These are phyloP conservation scores for Serendipita sp. DNA, from an alignment of 1,284 basidiomycete species.

Conservation along the genomic window DNA sequence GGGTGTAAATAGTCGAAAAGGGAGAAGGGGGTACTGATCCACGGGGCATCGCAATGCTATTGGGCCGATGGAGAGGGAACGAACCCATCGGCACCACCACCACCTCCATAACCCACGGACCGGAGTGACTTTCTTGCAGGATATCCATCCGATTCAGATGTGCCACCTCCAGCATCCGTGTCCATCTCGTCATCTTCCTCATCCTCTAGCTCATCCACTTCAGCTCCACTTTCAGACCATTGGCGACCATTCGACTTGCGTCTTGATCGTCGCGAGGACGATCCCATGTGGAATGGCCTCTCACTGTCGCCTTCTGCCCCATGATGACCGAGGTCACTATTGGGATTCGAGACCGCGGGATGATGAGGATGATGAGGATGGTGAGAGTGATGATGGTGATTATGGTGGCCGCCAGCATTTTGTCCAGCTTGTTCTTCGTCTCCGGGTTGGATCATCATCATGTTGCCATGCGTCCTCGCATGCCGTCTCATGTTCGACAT, in stretches of 20 bases:
- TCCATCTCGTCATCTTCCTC: constrained; percentile 3
- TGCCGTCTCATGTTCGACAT: constrained; percentile 79
- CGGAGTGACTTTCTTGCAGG: neutral
- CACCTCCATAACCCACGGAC: neutral
- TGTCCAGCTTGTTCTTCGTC: neutral
- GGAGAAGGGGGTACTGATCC: neutral
- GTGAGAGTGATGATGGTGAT: no score
- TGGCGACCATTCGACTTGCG: neutral
- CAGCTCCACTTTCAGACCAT: neutral
- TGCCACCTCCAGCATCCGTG: neutral
- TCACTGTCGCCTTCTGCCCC: neutral
- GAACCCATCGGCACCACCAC: neutral
- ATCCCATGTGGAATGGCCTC: neutral
- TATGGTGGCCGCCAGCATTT: neutral
- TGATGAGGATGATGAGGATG: neutral
- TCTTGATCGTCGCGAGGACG: neutral
- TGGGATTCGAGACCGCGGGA: neutral
- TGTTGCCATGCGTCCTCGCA: constrained; percentile 45
- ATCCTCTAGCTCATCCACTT: neutral
- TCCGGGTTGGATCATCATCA: neutral
- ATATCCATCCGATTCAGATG: neutral
- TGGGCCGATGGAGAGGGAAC: neutral
- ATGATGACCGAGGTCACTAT: neutral
- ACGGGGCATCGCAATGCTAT: neutral
- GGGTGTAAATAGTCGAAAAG: neutral